Evolutionary conservation across 495 filamentous ascomycete genomes (phyloP).

Genomic region (Penicillium coffeae): DNA sequence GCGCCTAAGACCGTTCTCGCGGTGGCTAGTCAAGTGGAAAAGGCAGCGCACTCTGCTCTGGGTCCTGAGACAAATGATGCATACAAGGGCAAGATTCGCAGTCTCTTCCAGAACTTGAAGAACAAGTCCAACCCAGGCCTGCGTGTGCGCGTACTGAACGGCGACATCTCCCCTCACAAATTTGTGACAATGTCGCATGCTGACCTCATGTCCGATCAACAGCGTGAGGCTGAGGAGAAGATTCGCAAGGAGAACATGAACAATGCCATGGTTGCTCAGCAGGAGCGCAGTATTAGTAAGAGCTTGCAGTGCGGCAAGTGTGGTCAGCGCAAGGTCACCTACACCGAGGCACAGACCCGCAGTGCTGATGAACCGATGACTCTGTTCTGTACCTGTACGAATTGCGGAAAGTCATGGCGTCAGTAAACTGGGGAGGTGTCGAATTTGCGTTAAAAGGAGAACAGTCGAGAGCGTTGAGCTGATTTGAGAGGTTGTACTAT

Average conservation of each 20-base stretch:
- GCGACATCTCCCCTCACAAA: constrained; percentile 62
- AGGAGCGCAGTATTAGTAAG: constrained; percentile 76
- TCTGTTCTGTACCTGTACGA: constrained; percentile 46
- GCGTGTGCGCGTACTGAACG: constrained; percentile 67
- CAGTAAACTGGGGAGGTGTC: constrained; percentile 23
- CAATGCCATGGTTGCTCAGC: constrained; percentile 58
- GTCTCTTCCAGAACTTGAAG: constrained; percentile 90
- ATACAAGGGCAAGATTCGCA: constrained; percentile 84
- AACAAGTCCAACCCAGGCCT: constrained; percentile 78
- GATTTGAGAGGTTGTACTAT: constrained; percentile 12
- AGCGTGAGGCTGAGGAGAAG: constrained; percentile 60
- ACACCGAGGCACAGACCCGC: constrained; percentile 93
- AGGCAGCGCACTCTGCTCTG: constrained; percentile 61
- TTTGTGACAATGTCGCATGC: constrained; percentile 74
- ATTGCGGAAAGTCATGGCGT: constrained; percentile 50
- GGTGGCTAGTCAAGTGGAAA: constrained; percentile 69
- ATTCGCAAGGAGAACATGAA: constrained; percentile 90
- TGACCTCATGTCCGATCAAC: constrained; percentile 74
- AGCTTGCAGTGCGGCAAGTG: constrained; percentile 85
- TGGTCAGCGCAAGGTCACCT: constrained; percentile 86
- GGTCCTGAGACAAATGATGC: constrained; percentile 62
- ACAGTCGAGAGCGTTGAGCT: neutral
- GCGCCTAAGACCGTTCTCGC: constrained; percentile 54
- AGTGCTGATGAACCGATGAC: constrained; percentile 72
- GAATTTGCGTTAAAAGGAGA: neutral